phyloP scores from a whole-genome alignment of 768 basidiomycete species.

The Dioszegia crocea region DNA sequence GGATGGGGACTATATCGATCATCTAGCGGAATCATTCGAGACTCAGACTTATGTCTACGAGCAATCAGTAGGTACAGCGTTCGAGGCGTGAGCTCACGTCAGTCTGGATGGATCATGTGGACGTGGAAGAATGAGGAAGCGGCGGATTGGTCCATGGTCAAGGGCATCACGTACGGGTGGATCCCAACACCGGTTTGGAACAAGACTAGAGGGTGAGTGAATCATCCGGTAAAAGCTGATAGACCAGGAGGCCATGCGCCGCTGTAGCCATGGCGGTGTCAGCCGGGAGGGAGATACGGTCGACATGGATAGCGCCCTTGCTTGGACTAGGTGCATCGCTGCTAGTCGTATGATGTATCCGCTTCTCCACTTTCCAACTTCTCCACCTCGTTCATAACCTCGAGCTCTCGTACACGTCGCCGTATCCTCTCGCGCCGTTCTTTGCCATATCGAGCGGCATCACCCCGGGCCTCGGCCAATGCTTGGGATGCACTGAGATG shows the following conservation, averaged over 20 bases:
- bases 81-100: background rate
- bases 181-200: constrained; percentile 41
- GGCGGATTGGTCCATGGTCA: constrained; percentile 44
- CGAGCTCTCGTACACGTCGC: constrained; percentile 31
- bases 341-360: constrained; percentile 1
- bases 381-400: constrained; percentile 41
- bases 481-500: constrained; percentile 42
- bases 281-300: background rate
- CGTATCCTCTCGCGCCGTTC: constrained; percentile 45
- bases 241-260: constrained; percentile 15
- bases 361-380: constrained; percentile 16
- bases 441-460: constrained; percentile 43
- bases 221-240: background rate
- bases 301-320: background rate
- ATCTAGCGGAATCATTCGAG: constrained; percentile 64
- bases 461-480: constrained; percentile 41
- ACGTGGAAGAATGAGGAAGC: constrained; percentile 50
- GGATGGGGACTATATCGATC: constrained; percentile 59
- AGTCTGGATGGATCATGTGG: constrained; percentile 36
- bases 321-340: background rate
- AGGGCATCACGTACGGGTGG: constrained; percentile 46
- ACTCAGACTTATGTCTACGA: constrained; percentile 73
- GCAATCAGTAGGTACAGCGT: constrained; percentile 49
- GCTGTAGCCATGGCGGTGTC: background rate
- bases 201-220: constrained; percentile 39